phyloP scores from a whole-genome alignment of 306 rosid species.

The Begonia masoniana region DNA sequence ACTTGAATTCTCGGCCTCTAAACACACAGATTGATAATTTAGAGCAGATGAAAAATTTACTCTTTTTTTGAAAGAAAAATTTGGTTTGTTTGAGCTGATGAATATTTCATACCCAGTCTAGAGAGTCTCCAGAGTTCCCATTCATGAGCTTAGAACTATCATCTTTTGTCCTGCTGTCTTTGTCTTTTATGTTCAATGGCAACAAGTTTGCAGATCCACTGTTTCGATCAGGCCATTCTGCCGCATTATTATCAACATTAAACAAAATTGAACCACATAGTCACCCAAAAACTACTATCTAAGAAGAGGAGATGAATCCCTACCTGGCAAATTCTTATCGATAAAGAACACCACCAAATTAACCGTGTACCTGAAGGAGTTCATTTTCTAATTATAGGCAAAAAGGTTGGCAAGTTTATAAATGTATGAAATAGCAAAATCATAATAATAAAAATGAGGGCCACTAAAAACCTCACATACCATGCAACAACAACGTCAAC shows the following conservation, averaged over 20 bases:
- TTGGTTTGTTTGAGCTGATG: no score
- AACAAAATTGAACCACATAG: not conserved
- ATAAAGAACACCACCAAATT: constrained; percentile 83
- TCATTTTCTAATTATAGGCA: constrained; percentile 2
- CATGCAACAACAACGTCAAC: constrained; percentile 96
- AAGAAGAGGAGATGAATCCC: constrained; percentile 3
- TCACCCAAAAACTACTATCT: not conserved
- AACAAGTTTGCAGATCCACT: constrained; percentile 39
- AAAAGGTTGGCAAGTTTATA: not conserved
- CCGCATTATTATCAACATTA: not conserved
- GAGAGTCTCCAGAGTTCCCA: constrained; percentile 76
- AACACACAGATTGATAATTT: constrained; percentile 3
- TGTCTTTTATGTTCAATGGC: constrained; percentile 73
- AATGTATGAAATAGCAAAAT: no score
- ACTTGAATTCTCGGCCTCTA: constrained; percentile 94
- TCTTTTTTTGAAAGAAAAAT: constrained; percentile 2
- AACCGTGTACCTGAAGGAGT: constrained; percentile 74
- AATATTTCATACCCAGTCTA: constrained; percentile 53
- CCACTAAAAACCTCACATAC: constrained; percentile 16
- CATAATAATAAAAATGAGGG: no score
- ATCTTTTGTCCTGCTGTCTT: constrained; percentile 60
- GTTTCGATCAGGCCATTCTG: constrained; percentile 91
- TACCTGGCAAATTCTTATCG: constrained; percentile 85
- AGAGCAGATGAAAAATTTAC: not conserved
- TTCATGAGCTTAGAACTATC: constrained; percentile 86